These are phyloP conservation scores for Sporothrix pallida DNA, from an alignment of 2,329 filamentous ascomycete species.

Conservation along the genomic window DNA sequence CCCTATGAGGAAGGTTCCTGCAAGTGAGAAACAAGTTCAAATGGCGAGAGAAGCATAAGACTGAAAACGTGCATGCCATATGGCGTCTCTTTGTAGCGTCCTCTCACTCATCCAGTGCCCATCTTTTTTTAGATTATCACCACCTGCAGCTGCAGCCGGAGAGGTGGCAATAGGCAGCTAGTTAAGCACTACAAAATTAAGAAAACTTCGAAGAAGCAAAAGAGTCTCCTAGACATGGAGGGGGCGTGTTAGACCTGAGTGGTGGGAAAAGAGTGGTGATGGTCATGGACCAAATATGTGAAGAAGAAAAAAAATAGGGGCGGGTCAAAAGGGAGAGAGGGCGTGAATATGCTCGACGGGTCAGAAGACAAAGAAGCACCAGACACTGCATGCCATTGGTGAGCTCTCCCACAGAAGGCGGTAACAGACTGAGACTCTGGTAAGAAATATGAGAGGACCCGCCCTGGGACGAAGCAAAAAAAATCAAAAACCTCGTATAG, in stretches of 20 bases:
- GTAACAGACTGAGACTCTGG: background rate
- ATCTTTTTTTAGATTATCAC: background rate
- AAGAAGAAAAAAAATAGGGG: background rate
- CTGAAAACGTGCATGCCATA: conserved; percentile 4
- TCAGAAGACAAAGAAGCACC: background rate
- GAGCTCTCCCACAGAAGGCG: too few species aligned
- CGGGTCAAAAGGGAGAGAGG: background rate
- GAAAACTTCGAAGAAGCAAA: background rate
- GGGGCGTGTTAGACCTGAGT: background rate
- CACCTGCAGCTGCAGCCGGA: background rate
- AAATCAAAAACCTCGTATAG: conserved; percentile 28
- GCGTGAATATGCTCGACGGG: background rate
- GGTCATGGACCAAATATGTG: background rate
- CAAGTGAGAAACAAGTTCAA: background rate
- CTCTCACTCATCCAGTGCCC: background rate
- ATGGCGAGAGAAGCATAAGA: background rate
- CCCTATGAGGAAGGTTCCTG: conserved; percentile 8
- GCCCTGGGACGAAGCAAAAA: background rate
- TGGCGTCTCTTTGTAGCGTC: background rate
- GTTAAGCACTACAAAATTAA: background rate
- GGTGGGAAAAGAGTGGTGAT: background rate
- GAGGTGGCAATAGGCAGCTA: too few species aligned
- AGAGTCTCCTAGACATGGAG: background rate
- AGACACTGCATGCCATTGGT: background rate
- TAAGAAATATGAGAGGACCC: conserved; percentile 1